Base-by-base conservation (phyloP, 2,329 filamentous ascomycete genomes). In the Pseudogymnoascus sp. region DNA sequence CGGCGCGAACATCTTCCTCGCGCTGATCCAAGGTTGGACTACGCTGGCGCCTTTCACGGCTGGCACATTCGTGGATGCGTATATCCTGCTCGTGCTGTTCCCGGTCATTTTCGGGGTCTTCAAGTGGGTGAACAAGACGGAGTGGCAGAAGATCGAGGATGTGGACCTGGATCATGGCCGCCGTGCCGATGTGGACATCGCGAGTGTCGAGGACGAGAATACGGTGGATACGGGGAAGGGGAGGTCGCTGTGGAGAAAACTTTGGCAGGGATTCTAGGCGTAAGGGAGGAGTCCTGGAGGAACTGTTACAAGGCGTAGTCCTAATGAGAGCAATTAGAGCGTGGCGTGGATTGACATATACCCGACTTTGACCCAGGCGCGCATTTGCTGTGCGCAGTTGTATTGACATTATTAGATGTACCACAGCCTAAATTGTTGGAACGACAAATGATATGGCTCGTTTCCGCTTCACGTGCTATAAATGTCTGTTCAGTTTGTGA, bases 1-100 rank as follows among this genome's bases (percentile, higher is more conserved):
- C 6, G 75, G 67, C 0, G 80, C 84, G 36, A 87, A 86, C 64
- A 67, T 83, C 2, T 86, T 87, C 67, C 73, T 88, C 23, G 82
- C 84, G 0, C 71, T 88, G 0, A 77, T 88, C 1, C 84, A 87
- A 70, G 85, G 84, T 3, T 87, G 84, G 84, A 81, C 82, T 4
- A 84, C 79, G 0, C 73, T 87, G 4, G 78, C 79, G 2, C 85
- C 85, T 0, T 88, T 86, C 66, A 72, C 81, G 40, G 82, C 80
- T 0, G 82, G 80, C 4, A 75, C 78, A n/a, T 87, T 88, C 68
- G 84, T 88, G 10, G 83, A 86, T 67, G 84, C 84, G 0, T 88
- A 88, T 68, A 83, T 88, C 62, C 72, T 88, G 23, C 70, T 88
- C 31, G 83, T 83, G 1, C 73, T 88, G 0, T 88, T 87, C 66